Evolutionary conservation across 2,329 filamentous ascomycete species (phyloP), one percentile per base, ranked within the genome.

Genomic region (Xylaria sp.): DNA sequence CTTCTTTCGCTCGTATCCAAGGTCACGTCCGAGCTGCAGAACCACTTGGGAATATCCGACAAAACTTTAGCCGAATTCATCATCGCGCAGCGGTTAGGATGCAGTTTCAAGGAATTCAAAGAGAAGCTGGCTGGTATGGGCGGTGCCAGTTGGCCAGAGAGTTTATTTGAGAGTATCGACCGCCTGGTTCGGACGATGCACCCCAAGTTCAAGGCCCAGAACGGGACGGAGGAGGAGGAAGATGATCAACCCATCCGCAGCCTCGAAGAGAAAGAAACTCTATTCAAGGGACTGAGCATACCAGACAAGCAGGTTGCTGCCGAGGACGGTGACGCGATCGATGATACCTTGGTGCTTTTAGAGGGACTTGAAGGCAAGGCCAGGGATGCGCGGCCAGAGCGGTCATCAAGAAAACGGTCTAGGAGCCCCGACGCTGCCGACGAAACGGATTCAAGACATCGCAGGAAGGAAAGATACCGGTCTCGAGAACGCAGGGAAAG

Each of bases 51-150:
- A 51, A 86, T 97, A 65, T 89, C 84, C 70, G 92, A 99, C 75
- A 97, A 96, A 74, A 96, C 91, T 4, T 85, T 99, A 21, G 92
- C 94, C 64, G 94, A 99, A 74, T 99, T 96, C 70, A 86, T 99
- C 66, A 96, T 99, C 69, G 90, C 90, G 57, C 89, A 96, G 70
- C 91, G 96, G 66, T 75, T 88, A 70, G 84, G 92, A 81, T 89
- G 86, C 76, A 81, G 79, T 22, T 78, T 90, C 52, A 73, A 81
- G 48, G 86, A 89, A 22, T 99, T 97, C 77, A 89, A 89, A 75
- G 77, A 79, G 62, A 85, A 85, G 68, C 80, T 97, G 62, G 84
- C 87, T 62, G 84, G 80, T 24, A 86, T 95, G 73, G 90, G 89
- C 50, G 90, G 88, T 59, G 92, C 83, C 21, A 92, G 77, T 45